Evolutionary conservation across 2,329 filamentous ascomycete genomes (phyloP), one percentile per base, ranked within the genome.

Genomic region (Lithohypha guttulata): DNA sequence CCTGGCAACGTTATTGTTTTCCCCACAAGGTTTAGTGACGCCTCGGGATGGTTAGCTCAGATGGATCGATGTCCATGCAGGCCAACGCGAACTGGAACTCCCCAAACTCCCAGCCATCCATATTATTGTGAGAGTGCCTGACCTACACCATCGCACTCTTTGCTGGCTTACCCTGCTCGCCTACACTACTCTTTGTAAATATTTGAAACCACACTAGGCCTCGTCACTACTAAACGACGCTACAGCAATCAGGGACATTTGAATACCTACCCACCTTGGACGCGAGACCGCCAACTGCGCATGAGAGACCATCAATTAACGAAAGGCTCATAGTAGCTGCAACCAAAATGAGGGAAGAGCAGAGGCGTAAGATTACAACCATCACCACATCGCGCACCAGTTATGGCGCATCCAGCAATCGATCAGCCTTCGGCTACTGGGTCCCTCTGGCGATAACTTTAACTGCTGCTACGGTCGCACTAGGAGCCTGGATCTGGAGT

Each of bases 401-500:
- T 34, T 65, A 65, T 53, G 62, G 61, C 54, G 53, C 60, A 30
- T 58, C 59, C 7, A 59, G 62, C 15, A 52, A 55, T 39, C 58
- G 62, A 22, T 63, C 64, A 13, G 54, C 60, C 23, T 51, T 66
- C 48, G 64, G 79, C 55, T 89, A 93, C 64, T 95, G 87, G 84
- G 75, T 94, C 44, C 89, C 89, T 46, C 71, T 96, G 41, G 80
- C 79, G 49, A 63, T 94, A 48, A 95, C 87, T 34, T 77, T 93
- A 42, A 87, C 85, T 32, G 77, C 93, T 51, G 89, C 89, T 44
- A 85, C 87, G 15, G 79, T 83, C 40, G 86, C 87, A 22, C 65
- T 93, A 33, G 87, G 80, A 37, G 85, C 85, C 42, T 96, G 89
- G 89, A 77, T 87, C 44, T 94, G 86, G 86, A 93, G 82, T 59